Conservation (phyloP, 768 basidiomycete genomes). For the Lactarius pseudohatsudake region DNA sequence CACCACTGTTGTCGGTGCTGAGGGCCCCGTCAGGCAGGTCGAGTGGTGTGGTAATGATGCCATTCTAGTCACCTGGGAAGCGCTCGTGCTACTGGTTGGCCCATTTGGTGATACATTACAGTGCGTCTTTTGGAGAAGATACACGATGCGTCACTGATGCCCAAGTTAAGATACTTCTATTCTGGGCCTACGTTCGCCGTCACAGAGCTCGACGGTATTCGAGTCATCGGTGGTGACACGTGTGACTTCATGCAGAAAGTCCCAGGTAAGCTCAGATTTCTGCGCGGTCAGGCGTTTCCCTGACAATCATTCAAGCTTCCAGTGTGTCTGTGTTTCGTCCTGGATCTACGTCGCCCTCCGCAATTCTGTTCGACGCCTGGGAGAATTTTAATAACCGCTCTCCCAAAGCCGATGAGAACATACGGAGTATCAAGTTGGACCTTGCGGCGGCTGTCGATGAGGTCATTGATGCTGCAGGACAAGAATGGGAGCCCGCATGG, state of each 20-base stretch:
- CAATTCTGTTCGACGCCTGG: conserved; percentile 91
- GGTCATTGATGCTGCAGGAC: conserved; percentile 90
- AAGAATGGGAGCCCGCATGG: conserved; percentile 90
- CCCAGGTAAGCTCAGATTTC: conserved; percentile 51
- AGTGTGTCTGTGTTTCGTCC: conserved; percentile 85
- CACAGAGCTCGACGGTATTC: conserved; percentile 86
- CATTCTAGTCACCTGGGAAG: conserved; percentile 81
- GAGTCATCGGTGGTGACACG: conserved; percentile 74
- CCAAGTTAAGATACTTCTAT: conserved; percentile 61
- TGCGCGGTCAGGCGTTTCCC: conserved; percentile 7
- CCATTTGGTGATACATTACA: conserved; percentile 85
- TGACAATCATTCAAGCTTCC: conserved; percentile 50
- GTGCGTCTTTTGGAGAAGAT: conserved; percentile 47
- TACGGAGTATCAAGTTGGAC: conserved; percentile 84
- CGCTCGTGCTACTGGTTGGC: conserved; percentile 80
- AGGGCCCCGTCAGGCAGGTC: conserved; percentile 64
- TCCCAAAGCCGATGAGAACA: conserved; percentile 91
- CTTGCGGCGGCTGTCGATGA: conserved; percentile 85
- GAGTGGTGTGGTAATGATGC: conserved; percentile 99
- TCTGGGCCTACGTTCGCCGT: conserved; percentile 71
- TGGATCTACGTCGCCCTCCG: conserved; percentile 87
- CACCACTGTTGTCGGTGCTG: conserved; percentile 48
- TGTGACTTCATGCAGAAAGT: conserved; percentile 95
- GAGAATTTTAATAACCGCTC: conserved; percentile 81
- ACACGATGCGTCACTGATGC: conserved; percentile 12